Conservation (phyloP, 2,329 filamentous ascomycete species). For the Fusarium concolor region DNA sequence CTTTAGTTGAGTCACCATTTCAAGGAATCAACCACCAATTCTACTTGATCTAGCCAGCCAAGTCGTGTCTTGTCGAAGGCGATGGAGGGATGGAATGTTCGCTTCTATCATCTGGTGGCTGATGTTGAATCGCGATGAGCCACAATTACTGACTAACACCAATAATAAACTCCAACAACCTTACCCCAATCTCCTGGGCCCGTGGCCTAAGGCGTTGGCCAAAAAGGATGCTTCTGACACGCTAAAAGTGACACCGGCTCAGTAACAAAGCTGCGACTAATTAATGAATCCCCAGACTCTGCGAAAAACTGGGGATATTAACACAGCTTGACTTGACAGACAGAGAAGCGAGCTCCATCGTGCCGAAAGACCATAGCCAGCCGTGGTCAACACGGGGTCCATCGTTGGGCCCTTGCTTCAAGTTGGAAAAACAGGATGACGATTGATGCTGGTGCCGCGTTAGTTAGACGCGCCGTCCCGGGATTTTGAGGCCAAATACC, state of each 20-base stretch:
- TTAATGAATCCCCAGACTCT: slow-evolving; percentile 38
- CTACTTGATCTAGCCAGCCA: not conserved
- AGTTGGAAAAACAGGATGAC: slow-evolving; percentile 36
- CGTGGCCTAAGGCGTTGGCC: slow-evolving; percentile 38
- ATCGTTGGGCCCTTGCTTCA: slow-evolving; percentile 22
- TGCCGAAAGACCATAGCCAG: slow-evolving; percentile 37
- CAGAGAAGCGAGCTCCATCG: slow-evolving; percentile 13
- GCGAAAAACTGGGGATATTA: slow-evolving; percentile 22
- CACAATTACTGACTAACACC: slow-evolving; percentile 20
- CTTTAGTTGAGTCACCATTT: slow-evolving; percentile 27
- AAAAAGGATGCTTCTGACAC: slow-evolving; percentile 18
- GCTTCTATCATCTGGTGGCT: slow-evolving; percentile 30
- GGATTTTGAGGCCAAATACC: slow-evolving; percentile 13
- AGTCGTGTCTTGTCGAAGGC: not conserved
- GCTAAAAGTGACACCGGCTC: slow-evolving; percentile 34
- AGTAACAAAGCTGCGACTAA: slow-evolving; percentile 24
- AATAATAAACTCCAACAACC: slow-evolving; percentile 27
- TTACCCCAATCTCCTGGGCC: slow-evolving; percentile 43
- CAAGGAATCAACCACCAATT: slow-evolving; percentile 20
- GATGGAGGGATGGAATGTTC: slow-evolving; percentile 34
- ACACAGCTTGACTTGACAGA: slow-evolving; percentile 15
- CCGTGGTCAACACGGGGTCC: slow-evolving; percentile 43
- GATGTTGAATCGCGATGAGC: slow-evolving; percentile 31
- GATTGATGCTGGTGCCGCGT: slow-evolving; percentile 28
- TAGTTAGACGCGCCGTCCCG: slow-evolving; percentile 22